Conservation (phyloP, 129 eudicot genomes). For the Artemisia annua region DNA sequence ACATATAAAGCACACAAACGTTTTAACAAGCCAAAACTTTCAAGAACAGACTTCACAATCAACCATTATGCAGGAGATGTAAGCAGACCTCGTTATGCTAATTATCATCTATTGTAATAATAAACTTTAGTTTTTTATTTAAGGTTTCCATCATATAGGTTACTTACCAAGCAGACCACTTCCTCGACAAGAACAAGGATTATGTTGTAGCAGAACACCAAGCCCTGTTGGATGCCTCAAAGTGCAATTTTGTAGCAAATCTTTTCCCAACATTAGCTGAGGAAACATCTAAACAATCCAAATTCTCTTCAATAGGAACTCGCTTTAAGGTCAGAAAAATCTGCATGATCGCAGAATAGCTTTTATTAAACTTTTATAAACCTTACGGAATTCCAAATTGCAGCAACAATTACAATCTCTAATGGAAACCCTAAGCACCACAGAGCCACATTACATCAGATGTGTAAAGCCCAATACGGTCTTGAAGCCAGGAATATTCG, state of each 20-base stretch:
- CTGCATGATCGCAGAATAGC: background rate
- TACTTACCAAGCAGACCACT: slow-evolving; percentile 94
- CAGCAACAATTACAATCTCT: slow-evolving; percentile 98
- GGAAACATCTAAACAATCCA: slow-evolving; percentile 91
- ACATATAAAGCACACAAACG: slow-evolving; percentile 87
- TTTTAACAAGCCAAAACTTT: slow-evolving; percentile 96
- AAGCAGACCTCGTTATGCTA: slow-evolving; percentile 24
- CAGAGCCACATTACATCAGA: slow-evolving; percentile 99
- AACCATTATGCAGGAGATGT: slow-evolving; percentile 99
- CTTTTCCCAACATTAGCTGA: slow-evolving; percentile 75
- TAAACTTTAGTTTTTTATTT: slow-evolving; percentile 11
- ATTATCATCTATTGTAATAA: background rate
- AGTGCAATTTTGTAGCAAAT: slow-evolving; percentile 73
- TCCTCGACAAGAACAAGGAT: slow-evolving; percentile 96
- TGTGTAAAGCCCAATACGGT: slow-evolving; percentile 95
- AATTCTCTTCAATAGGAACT: slow-evolving; percentile 94
- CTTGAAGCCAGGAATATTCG: slow-evolving; percentile 96
- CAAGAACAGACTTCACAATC: slow-evolving; percentile 88
- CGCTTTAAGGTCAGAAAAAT: slow-evolving; percentile 74
- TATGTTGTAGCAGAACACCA: slow-evolving; percentile 97
- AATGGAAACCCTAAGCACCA: slow-evolving; percentile 97
- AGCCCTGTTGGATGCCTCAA: slow-evolving; percentile 78
- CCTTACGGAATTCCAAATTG: slow-evolving; percentile 12
- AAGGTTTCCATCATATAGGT: slow-evolving; percentile 57
- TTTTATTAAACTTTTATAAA: slow-evolving; percentile 4